Evolutionary conservation across 805 yeast species (phyloP), one percentile per base, ranked within the genome.

Genomic region (Wickerhamomyces hampshirensis): DNA sequence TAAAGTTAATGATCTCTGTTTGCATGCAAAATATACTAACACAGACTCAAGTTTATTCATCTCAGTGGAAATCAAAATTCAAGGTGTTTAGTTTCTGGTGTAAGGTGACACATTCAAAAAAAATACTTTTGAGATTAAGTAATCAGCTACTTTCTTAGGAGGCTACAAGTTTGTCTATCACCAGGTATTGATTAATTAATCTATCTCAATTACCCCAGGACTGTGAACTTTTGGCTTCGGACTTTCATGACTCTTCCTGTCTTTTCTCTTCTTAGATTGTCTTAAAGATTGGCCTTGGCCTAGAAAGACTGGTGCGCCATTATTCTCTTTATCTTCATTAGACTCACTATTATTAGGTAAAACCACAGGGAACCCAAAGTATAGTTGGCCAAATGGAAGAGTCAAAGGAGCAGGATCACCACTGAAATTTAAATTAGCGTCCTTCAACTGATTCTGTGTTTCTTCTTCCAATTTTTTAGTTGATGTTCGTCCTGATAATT

Each of bases 331-430:
- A 4, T 53, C 55, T 7, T 26, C 51, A 6, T 59, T 65, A 2
- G 44, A 48, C 5, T 59, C 61, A 16, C 62, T 72, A 6, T 52
- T 63, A 18, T 59, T 64, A 18, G 69, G 71, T 4, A 73, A 57
- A 0, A 62, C 56, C 1, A 83, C 74, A 0, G 98, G 97, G 56
- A 80, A 93, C 1, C 99, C 99, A 58, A 93, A 89, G 55, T 93
- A 93, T 11, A 93, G 66, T 58, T 87, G 91, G 17, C 95, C 95
- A 27, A 73, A 82, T 0, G 96, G 94, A 28, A 93, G 63, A 5
- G 67, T 60, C 37, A 93, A 63, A 8, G 88, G 84, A 2, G 77
- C 84, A 0, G 95, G 84, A 5, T 77, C 73, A 0, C 82, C 84
- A 35, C 71, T 62, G 6, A 77, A 63, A 38, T 73, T 74, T 28